phyloP scores from a whole-genome alignment of 2,329 filamentous ascomycete genomes.

The Penicillium italicum region DNA sequence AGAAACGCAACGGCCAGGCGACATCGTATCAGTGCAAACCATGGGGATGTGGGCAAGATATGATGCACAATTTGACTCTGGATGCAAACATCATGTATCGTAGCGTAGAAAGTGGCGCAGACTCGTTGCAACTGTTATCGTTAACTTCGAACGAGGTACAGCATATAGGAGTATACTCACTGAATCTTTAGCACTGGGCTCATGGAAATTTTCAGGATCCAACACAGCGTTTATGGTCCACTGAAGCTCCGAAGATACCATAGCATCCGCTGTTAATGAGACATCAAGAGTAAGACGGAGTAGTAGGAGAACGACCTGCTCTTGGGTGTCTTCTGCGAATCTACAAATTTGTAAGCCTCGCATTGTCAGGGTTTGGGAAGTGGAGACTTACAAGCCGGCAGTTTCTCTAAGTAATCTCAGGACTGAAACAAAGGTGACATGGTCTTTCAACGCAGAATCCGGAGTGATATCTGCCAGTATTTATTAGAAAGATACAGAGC shows the following conservation, averaged over 20 bases:
- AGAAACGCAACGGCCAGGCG: constrained; percentile 40
- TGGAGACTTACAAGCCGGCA: constrained; percentile 29
- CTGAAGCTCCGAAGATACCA: constrained; percentile 33
- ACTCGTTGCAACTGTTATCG: constrained; percentile 30
- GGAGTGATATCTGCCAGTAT: constrained; percentile 10
- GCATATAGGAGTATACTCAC: constrained; percentile 15
- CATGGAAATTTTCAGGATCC: constrained; percentile 26
- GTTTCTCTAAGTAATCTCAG: constrained; percentile 33
- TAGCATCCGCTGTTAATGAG: constrained; percentile 28
- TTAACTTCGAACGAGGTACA: constrained; percentile 4
- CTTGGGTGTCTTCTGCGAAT: constrained; percentile 32
- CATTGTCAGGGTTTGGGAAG: too few relatives aligned
- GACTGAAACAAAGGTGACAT: constrained; percentile 31
- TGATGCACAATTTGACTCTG: constrained; percentile 42
- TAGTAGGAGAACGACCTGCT: constrained; percentile 32
- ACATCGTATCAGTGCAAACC: constrained; percentile 40
- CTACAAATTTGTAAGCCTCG: constrained; percentile 24
- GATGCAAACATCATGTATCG: constrained; percentile 37
- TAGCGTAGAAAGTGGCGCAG: constrained; percentile 27
- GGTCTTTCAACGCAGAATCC: constrained; percentile 14
- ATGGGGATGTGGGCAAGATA: constrained; percentile 36
- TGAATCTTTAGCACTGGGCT: constrained; percentile 18
- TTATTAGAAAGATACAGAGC: constrained; percentile 7
- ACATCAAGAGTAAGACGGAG: constrained; percentile 39
- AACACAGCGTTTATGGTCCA: constrained; percentile 30